A percentile compares a stretch with the other conserved stretches of the same genome.
Evolutionary conservation across 2,329 filamentous ascomycete genomes (phyloP).

Genomic region (Penicillium sp.): DNA sequence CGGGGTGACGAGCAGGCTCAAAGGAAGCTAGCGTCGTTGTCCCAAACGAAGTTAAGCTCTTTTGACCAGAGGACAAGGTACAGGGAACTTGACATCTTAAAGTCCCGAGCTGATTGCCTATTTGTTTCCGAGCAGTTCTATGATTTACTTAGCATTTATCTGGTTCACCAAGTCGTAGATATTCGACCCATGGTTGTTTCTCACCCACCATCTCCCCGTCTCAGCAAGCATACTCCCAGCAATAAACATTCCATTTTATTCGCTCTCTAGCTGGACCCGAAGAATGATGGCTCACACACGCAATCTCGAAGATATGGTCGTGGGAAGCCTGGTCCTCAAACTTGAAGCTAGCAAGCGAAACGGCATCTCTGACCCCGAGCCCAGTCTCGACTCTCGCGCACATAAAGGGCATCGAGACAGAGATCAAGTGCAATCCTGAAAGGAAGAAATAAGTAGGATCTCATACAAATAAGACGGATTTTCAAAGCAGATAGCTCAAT

Average conservation of each 20-base stretch:
- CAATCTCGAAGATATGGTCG: not conserved
- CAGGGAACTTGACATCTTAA: too few species aligned
- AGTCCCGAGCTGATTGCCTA: too few species aligned
- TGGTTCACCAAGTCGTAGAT: not conserved
- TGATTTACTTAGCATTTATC: not conserved
- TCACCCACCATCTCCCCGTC: not conserved
- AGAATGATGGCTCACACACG: not conserved
- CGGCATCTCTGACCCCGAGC: not conserved
- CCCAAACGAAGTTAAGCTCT: too few species aligned
- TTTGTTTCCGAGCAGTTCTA: not conserved
- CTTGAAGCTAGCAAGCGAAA: not conserved
- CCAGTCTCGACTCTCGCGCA: not conserved
- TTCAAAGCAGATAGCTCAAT: too few species aligned
- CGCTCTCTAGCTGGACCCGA: not conserved
- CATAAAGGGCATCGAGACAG: not conserved
- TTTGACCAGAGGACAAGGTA: too few species aligned
- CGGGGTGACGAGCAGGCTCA: slow-evolving; percentile 12
- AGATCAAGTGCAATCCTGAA: not conserved
- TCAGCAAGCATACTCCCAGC: not conserved
- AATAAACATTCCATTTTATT: not conserved
- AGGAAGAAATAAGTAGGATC: not conserved
- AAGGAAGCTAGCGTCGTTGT: not conserved
- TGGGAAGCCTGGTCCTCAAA: not conserved
- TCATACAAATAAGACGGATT: too few species aligned
- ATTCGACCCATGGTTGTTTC: not conserved